phyloP scores from a whole-genome alignment of 192 early-diverging fungal species.

The Cetraspora pellucida region DNA sequence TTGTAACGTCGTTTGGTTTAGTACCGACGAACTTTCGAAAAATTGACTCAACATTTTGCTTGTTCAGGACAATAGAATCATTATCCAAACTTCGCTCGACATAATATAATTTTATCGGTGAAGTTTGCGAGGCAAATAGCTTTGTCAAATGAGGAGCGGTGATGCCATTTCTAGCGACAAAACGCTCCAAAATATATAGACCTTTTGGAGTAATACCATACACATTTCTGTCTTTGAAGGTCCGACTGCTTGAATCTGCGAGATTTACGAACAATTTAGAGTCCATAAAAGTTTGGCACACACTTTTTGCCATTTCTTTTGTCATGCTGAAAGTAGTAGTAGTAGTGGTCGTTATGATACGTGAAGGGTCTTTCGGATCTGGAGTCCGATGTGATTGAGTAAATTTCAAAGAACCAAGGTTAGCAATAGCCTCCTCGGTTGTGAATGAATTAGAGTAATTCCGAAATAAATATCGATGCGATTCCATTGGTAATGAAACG shows the following conservation, averaged over 20 bases:
- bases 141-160: constrained; percentile 41
- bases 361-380: constrained; percentile 53
- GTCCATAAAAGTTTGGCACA: constrained; percentile 58
- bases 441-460: constrained; percentile 57
- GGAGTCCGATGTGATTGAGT: constrained; percentile 49
- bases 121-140: constrained; percentile 29
- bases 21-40: constrained; percentile 51
- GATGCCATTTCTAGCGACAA: constrained; percentile 48
- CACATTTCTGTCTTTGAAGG: constrained; percentile 51
- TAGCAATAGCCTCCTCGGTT: constrained; percentile 55
- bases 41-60: constrained; percentile 41
- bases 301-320: constrained; percentile 56
- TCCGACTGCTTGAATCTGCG: constrained; percentile 45
- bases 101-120: constrained; percentile 38
- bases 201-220: constrained; percentile 55
- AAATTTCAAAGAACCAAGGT: constrained; percentile 51
- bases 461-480: constrained; percentile 52
- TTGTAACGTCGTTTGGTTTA: constrained; percentile 42
- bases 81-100: constrained; percentile 52
- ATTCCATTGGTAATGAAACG: constrained; percentile 52
- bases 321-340: constrained; percentile 63
- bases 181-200: constrained; percentile 50
- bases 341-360: constrained; percentile 52
- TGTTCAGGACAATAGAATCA: constrained; percentile 48
- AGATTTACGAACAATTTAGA: constrained; percentile 51